Percentiles rank a stretch among this genome's conserved stretches.
phyloP scores from a whole-genome alignment of 768 basidiomycete genomes.

The Lactifluus echinatus region DNA sequence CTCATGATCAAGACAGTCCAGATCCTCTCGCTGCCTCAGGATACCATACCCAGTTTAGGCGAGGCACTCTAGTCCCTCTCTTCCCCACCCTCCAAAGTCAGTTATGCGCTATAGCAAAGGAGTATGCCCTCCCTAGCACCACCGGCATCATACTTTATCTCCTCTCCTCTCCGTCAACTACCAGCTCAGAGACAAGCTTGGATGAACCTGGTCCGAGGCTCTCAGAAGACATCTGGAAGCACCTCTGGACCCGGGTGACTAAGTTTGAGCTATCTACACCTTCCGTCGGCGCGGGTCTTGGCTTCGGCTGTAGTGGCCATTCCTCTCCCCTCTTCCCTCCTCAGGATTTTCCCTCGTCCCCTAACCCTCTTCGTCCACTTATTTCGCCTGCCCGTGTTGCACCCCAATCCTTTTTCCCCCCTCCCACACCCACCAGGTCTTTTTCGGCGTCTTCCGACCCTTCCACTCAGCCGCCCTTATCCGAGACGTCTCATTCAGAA shows the following conservation, averaged over 20 bases:
- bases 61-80: conserved; percentile 82
- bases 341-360: conserved; percentile 21
- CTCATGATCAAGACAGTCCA: conserved; percentile 45
- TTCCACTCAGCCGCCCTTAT: conserved; percentile 29
- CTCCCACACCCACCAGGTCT: conserved; percentile 34
- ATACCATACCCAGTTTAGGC: conserved; percentile 70
- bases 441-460: conserved; percentile 45
- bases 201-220: conserved; percentile 65
- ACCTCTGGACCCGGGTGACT: conserved; percentile 71
- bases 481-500: conserved; percentile 18
- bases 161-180: conserved; percentile 33
- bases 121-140: conserved; percentile 87
- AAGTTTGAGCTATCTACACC: conserved; percentile 43
- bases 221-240: conserved; percentile 81
- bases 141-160: conserved; percentile 79
- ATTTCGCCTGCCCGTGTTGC: conserved; percentile 29
- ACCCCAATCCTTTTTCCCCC: conserved; percentile 28
- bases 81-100: conserved; percentile 79
- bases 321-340: conserved; percentile 13
- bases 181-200: background rate
- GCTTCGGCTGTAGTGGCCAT: conserved; percentile 19
- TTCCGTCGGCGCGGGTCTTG: conserved; percentile 40
- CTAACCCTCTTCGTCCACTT: conserved; percentile 36
- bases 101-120: conserved; percentile 79
- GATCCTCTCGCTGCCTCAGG: conserved; percentile 52